Percentiles rank a stretch among this genome's conserved stretches.
phyloP scores from a whole-genome alignment of 805 yeast species.

The Ogataea pilisensis region DNA sequence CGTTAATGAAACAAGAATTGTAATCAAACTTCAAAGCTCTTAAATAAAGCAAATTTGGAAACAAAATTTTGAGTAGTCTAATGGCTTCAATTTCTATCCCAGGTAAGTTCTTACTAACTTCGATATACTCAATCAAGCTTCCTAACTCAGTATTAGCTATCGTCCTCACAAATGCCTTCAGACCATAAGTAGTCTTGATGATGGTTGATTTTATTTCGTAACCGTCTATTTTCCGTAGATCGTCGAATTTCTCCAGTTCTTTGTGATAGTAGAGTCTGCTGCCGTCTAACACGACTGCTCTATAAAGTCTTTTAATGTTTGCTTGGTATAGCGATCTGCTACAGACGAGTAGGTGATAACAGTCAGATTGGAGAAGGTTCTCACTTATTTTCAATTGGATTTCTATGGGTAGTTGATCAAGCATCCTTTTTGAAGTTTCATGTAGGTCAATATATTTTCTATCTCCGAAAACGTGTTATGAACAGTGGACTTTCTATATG shows the following conservation, averaged over 20 bases:
- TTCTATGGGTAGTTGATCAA: conserved; percentile 25
- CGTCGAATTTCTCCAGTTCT: conserved; percentile 16
- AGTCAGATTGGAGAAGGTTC: conserved; percentile 21
- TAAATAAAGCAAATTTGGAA: conserved; percentile 11
- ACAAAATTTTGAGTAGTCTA: conserved; percentile 12
- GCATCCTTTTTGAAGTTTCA: no score
- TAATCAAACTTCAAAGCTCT: conserved; percentile 18
- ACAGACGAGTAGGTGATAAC: conserved; percentile 21
- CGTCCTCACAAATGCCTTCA: conserved; percentile 21
- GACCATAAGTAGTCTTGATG: conserved; percentile 20
- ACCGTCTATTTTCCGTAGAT: conserved; percentile 11
- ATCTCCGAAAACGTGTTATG: no score
- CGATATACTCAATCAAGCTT: conserved; percentile 14
- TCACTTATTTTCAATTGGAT: conserved; percentile 15
- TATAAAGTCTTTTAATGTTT: conserved; percentile 17
- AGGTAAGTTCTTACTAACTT: conserved; percentile 19
- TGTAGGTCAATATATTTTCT: no score
- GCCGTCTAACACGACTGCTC: conserved; percentile 22
- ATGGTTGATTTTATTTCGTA: conserved; percentile 14
- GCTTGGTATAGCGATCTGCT: conserved; percentile 11
- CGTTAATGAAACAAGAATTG: conserved; percentile 18
- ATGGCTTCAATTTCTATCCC: conserved; percentile 23
- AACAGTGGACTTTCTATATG: no score
- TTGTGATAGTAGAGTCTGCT: conserved; percentile 20
- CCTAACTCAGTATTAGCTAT: conserved; percentile 7